Evolutionary conservation across 257 asterid genomes (phyloP), one percentile per base, ranked within the genome.

Genomic region (Nicotiana tabacum): DNA sequence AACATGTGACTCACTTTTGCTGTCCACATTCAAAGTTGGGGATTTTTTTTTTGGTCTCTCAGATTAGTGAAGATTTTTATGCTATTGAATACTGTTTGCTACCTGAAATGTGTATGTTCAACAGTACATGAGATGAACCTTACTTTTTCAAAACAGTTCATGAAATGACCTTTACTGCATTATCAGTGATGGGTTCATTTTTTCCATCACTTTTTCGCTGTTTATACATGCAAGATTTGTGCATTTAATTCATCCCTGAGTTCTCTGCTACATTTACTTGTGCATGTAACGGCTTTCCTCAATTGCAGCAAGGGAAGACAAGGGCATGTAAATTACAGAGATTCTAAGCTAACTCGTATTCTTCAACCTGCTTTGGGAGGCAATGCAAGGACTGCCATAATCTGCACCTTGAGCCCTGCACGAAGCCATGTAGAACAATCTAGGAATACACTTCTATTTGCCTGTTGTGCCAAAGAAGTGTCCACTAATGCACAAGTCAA

Each of bases 361-460:
- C 90, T 96, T 89, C 99, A 96, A 91, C 98, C 97, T 61, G 92
- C 98, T 80, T 88, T 96, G 90, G 99, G 99, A 53, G 99, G 99
- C 84, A 94, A 96, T 90, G 99, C 99, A 64, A 96, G 99, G 88
- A 96, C 98, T 11, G 98, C 98, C 27, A 96, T 96, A 84, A 91
- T 96, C 80, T 96, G 98, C 89, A 96, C 98, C 83, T 86, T 96
- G 90, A 96, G 95, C 90, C 98, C 99, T 86, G 93, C 98, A 58
- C 92, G 97, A 82, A 91, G 96, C 87, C 98, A 96, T 84, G 98
- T 94, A 80, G 99, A 96, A 88, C 99, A 96, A 91, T 94, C 99
- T 82, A 85, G 99, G 87, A 96, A 96, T 81, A 95, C 99, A 39
- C 99, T 96, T 85, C 86, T 96, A 82, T 96, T 96, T 86, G 99